Evolutionary conservation across 2,329 filamentous ascomycete species (phyloP), one percentile per base, ranked within the genome.

Genomic region (Calonectria honghensis): DNA sequence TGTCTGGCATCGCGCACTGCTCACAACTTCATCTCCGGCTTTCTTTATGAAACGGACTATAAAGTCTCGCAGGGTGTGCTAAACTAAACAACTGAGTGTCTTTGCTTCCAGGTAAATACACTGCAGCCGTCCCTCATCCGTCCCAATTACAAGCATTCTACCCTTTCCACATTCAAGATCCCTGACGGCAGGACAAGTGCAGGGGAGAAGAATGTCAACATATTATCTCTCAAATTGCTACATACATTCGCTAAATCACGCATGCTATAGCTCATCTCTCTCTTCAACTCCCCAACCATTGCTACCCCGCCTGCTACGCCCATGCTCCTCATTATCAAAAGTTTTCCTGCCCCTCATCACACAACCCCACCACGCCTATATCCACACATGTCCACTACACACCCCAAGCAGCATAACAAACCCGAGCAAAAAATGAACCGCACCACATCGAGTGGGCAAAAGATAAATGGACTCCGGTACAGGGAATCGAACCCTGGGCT

Each of bases 401-500:
- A 37, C 13, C 20, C 20, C 16, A 37, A 11, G n/a, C 20, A 45
- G 3, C 10, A 7, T 20, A 59, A 2, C 52, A 59, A 59, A 4
- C 20, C 20, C 3, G 1, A 27, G 24, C 37, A 64, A 64, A 61
- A 70, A 24, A 31, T 20, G n/a, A 20, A 50, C 13, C 4, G 32
- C 18, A 37, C 31, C 20, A n/a, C 1, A 2, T 9, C 4, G 4
- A 11, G n/a, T 6, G 11, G 29, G 27, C 48, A 54, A 59, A 72
- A 71, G 37, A 37, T 9, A 24, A 13, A 16, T 2, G 18, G 1
- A 39, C 78, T 80, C 78, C 78, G 78, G 78, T 80, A 79, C 78
- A 79, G 78, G 78, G 78, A 79, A 79, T 79, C 78, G 78, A 79
- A 79, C 78, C 78, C 78, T 80, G 76, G 76, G 78, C 79, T 79